These are phyloP conservation scores for Ananas comosus DNA, from an alignment of 176 grass and related monocot species.

Conservation along the genomic window DNA sequence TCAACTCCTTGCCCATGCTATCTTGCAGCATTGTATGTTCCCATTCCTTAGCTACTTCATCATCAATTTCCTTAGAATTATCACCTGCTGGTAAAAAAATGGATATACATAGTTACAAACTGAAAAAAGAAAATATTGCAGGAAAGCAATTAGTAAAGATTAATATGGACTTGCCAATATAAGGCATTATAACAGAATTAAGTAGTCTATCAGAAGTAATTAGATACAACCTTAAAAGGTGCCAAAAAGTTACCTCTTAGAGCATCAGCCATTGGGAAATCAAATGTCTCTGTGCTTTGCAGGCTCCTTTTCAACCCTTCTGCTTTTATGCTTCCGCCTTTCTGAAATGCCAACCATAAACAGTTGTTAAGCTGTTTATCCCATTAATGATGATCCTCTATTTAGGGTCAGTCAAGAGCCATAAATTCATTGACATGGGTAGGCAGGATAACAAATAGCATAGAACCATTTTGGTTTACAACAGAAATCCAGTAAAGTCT, in stretches of 20 bases:
- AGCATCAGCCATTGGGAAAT: slow-evolving; percentile 65
- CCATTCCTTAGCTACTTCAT: slow-evolving; percentile 93
- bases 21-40: slow-evolving; percentile 94
- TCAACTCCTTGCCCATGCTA: slow-evolving; percentile 85
- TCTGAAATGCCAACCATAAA: slow-evolving; percentile 45
- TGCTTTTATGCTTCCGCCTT: slow-evolving; percentile 52
- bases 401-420: not conserved
- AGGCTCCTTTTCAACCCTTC: slow-evolving; percentile 97
- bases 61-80: slow-evolving; percentile 81
- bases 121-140: slow-evolving; percentile 17
- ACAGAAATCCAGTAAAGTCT: no score
- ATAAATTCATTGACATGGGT: slow-evolving; percentile 1
- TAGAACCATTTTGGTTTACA: no score
- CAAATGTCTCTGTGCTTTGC: slow-evolving; percentile 68
- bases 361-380: slow-evolving; percentile 9
- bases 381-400: slow-evolving; percentile 5
- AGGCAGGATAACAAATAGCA: not conserved
- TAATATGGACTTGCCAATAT: no score
- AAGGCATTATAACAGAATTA: not conserved
- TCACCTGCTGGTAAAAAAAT: slow-evolving; percentile 21
- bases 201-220: not conserved
- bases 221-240: slow-evolving; percentile 5
- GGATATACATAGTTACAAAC: slow-evolving; percentile 25
- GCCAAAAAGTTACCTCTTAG: slow-evolving; percentile 48
- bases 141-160: slow-evolving; percentile 8